Evolutionary conservation across 306 rosid species (phyloP).

Genomic region (Delonix regia): DNA sequence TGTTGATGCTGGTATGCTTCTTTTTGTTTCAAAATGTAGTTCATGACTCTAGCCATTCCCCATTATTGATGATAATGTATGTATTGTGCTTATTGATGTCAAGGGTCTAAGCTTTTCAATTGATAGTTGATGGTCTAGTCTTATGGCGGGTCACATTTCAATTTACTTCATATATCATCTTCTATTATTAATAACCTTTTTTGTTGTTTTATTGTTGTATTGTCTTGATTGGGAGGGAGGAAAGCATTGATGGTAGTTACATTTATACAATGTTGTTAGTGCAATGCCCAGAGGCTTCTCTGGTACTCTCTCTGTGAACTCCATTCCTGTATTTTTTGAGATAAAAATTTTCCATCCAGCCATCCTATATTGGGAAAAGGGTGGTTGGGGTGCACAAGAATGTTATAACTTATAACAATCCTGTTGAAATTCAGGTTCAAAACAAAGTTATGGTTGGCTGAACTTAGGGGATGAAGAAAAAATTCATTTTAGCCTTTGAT

Average conservation of each 20-base stretch:
- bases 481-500: neutral
- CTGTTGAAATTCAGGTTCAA: neutral
- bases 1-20: conserved; percentile 82
- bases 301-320: too few species aligned
- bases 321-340: too few species aligned
- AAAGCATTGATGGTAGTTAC: conserved; percentile 5
- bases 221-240: conserved; percentile 22
- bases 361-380: conserved; percentile 13
- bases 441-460: neutral
- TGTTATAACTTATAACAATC: conserved; percentile 1
- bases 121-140: neutral
- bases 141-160: conserved; percentile 8
- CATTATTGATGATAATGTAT: neutral
- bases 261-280: neutral
- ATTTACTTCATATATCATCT: neutral
- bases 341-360: neutral
- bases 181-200: neutral
- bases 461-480: neutral
- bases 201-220: neutral
- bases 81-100: conserved; percentile 26
- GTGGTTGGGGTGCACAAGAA: conserved; percentile 9
- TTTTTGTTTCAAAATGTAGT: conserved; percentile 2
- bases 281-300: neutral
- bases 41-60: neutral
- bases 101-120: neutral